Percentiles rank a stretch among this genome's conserved stretches.
Conservation (phyloP, 768 basidiomycete genomes). For the Lactarius quietus region DNA sequence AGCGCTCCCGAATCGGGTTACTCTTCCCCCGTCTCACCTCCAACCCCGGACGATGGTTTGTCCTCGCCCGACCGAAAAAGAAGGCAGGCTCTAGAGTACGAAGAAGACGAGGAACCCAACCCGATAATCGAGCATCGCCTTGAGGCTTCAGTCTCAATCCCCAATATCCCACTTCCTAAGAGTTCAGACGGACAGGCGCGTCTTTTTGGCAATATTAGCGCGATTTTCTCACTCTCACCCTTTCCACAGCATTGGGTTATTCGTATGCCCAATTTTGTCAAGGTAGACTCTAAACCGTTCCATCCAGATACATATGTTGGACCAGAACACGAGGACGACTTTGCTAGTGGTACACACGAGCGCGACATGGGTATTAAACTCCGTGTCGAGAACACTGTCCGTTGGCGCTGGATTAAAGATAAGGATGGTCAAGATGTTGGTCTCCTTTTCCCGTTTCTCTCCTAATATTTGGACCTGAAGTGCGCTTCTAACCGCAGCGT, state of each 20-base stretch:
- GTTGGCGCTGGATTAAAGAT: slow-evolving; percentile 93
- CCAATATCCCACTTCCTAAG: slow-evolving; percentile 81
- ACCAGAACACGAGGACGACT: slow-evolving; percentile 74
- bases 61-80: slow-evolving; percentile 54
- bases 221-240: slow-evolving; percentile 7
- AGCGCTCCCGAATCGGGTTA: slow-evolving; percentile 28
- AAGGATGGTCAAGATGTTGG: slow-evolving; percentile 72
- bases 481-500: slow-evolving; percentile 42
- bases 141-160: slow-evolving; percentile 74
- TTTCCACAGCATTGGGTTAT: slow-evolving; percentile 83
- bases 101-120: slow-evolving; percentile 69
- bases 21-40: slow-evolving; percentile 35
- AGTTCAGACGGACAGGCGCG: slow-evolving; percentile 80
- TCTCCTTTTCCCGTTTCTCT: slow-evolving; percentile 22
- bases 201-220: slow-evolving; percentile 10
- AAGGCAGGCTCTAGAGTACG: slow-evolving; percentile 72
- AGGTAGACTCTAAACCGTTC: slow-evolving; percentile 85
- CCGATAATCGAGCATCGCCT: slow-evolving; percentile 50
- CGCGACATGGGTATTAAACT: slow-evolving; percentile 82
- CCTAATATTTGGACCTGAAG: slow-evolving; percentile 1
- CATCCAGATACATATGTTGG: slow-evolving; percentile 83
- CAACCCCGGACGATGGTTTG: slow-evolving; percentile 52
- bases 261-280: slow-evolving; percentile 90
- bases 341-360: slow-evolving; percentile 52
- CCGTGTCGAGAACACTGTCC: slow-evolving; percentile 88